Percentiles rank a stretch among this genome's conserved stretches.
Conservation (phyloP, 2,329 filamentous ascomycete genomes). For the Blastomyces percursus region DNA sequence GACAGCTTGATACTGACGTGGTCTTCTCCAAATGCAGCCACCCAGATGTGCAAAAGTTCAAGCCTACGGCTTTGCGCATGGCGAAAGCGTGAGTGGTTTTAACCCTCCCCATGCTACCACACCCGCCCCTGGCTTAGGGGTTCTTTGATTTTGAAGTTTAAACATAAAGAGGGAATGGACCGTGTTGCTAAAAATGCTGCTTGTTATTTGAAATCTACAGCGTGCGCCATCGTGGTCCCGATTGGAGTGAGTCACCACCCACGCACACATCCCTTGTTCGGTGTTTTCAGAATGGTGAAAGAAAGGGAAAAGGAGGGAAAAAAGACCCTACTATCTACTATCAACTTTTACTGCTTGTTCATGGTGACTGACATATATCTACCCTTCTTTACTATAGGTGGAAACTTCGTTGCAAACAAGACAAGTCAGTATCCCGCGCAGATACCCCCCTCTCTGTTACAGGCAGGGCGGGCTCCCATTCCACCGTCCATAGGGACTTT, state of each 20-base stretch:
- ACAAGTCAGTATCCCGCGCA: conserved; percentile 57
- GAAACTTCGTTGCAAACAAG: conserved; percentile 78
- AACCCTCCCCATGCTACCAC: neutral
- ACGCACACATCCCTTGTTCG: neutral
- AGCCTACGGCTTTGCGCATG: conserved; percentile 85
- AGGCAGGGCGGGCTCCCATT: neutral
- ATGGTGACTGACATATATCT: neutral
- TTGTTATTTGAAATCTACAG: conserved; percentile 38
- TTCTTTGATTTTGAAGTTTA: neutral
- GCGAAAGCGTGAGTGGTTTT: conserved; percentile 68
- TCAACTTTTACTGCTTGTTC: neutral
- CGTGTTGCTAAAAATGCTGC: conserved; percentile 2
- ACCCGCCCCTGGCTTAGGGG: neutral
- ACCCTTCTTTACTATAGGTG: conserved; percentile 45
- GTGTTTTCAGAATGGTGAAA: neutral
- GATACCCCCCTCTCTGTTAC: neutral
- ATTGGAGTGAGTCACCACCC: conserved; percentile 70
- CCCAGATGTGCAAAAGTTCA: conserved; percentile 91
- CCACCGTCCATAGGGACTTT: neutral
- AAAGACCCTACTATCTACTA: neutral
- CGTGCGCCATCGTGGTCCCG: conserved; percentile 89
- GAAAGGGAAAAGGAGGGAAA: neutral
- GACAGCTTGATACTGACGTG: neutral
- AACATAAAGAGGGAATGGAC: neutral
- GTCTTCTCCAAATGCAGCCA: conserved; percentile 42